Conservation (phyloP, 495 filamentous ascomycete genomes). For the Penicillium atrosanguineum region DNA sequence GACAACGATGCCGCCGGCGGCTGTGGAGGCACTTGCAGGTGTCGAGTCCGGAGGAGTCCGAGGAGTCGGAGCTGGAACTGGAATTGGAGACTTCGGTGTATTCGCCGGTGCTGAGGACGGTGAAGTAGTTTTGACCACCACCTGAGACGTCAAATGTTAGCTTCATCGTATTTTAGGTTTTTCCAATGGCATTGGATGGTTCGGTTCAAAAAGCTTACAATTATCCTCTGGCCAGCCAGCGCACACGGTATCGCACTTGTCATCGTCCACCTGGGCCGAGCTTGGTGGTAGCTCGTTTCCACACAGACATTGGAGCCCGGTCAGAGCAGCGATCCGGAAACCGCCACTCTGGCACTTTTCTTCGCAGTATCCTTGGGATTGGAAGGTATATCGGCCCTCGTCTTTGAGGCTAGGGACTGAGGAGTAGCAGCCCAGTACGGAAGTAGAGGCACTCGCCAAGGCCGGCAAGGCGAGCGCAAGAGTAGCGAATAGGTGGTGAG, state of each 20-base stretch:
- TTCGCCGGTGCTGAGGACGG: conserved; percentile 15
- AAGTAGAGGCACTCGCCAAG: conserved; percentile 7
- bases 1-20: conserved; percentile 27
- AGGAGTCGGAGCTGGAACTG: background rate
- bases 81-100: conserved; percentile 8
- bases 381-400: conserved; percentile 22
- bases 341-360: conserved; percentile 23
- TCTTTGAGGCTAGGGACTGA: conserved; percentile 20
- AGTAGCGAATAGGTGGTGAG: conserved; percentile 17
- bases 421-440: conserved; percentile 35
- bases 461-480: conserved; percentile 29
- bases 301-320: conserved; percentile 34
- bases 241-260: conserved; percentile 32
- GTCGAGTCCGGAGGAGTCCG: conserved; percentile 5
- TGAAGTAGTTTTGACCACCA: conserved; percentile 34
- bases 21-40: conserved; percentile 12
- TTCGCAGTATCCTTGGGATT: conserved; percentile 32
- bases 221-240: conserved; percentile 28
- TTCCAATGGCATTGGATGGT: background rate
- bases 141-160: conserved; percentile 21
- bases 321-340: conserved; percentile 31
- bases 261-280: conserved; percentile 28
- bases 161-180: conserved; percentile 1
- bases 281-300: conserved; percentile 29
- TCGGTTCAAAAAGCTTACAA: conserved; percentile 27